Percentiles rank a stretch among this genome's conserved stretches.
Evolutionary conservation across 2,329 filamentous ascomycete species (phyloP).

Genomic region (Colletotrichum theobromicola): DNA sequence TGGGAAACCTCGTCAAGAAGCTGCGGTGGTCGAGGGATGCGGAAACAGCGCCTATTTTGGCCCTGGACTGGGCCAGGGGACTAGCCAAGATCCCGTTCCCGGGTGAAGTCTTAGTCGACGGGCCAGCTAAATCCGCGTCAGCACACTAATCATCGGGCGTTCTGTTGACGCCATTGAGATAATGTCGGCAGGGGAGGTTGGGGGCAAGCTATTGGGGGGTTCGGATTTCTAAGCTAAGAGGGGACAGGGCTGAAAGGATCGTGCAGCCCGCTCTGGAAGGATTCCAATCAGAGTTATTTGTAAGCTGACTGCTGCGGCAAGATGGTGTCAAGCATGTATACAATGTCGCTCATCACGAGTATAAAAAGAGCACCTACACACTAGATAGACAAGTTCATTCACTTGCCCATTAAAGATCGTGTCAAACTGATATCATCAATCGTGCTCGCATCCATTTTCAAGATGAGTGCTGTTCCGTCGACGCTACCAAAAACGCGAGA

Average conservation of each 20-base stretch:
- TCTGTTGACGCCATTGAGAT: not conserved
- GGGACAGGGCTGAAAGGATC: not conserved
- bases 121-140: not conserved
- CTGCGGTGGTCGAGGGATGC: conserved; percentile 10
- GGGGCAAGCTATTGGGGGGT: not conserved
- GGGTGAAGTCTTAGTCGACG: conserved; percentile 2
- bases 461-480: not conserved
- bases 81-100: conserved; percentile 9
- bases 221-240: not conserved
- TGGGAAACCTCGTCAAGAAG: conserved; percentile 8
- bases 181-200: not conserved
- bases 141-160: not conserved
- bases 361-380: not conserved
- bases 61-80: conserved; percentile 13
- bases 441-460: no score
- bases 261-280: not conserved
- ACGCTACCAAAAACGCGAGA: not conserved
- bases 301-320: not conserved
- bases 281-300: not conserved
- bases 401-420: not conserved
- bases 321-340: not conserved
- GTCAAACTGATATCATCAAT: not conserved
- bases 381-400: not conserved
- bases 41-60: not conserved
- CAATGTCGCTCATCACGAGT: not conserved